Percentiles rank a stretch among this genome's conserved stretches.
phyloP scores from a whole-genome alignment of 2,329 filamentous ascomycete species.

The Monosporascus sp. region DNA sequence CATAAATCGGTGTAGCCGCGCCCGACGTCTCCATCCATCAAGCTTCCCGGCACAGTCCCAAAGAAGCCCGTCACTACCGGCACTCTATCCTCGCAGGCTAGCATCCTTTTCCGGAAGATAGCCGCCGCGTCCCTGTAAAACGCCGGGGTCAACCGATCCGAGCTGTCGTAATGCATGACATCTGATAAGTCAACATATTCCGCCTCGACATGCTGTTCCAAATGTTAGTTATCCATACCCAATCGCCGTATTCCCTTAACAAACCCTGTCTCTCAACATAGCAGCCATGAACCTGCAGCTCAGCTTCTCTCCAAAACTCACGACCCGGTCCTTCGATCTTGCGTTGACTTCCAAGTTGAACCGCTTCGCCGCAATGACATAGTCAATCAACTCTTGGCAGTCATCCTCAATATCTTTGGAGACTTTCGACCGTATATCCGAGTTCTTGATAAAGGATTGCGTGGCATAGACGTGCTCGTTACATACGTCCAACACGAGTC shows the following conservation, averaged over 20 bases:
- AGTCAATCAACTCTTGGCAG: constrained; percentile 76
- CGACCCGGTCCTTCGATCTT: constrained; percentile 77
- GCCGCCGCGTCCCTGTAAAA: constrained; percentile 66
- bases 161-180: constrained; percentile 62
- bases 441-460: constrained; percentile 54
- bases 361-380: constrained; percentile 56
- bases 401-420: constrained; percentile 66
- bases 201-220: constrained; percentile 63
- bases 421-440: constrained; percentile 53
- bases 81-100: constrained; percentile 60
- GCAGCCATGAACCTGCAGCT: constrained; percentile 89
- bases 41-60: constrained; percentile 82
- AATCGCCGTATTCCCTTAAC: constrained; percentile 9
- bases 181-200: constrained; percentile 89
- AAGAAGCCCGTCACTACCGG: constrained; percentile 92
- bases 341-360: constrained; percentile 73
- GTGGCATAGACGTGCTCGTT: constrained; percentile 75
- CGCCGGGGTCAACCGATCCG: constrained; percentile 54
- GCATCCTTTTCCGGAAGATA: constrained; percentile 58
- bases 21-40: constrained; percentile 83
- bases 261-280: constrained; percentile 67
- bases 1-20: constrained; percentile 96
- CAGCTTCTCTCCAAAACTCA: constrained; percentile 93
- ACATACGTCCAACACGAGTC: constrained; percentile 75
- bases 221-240: constrained; percentile 21